Evolutionary conservation across 106 monocot species (phyloP).

Genomic region (Xerophyta viscosa): DNA sequence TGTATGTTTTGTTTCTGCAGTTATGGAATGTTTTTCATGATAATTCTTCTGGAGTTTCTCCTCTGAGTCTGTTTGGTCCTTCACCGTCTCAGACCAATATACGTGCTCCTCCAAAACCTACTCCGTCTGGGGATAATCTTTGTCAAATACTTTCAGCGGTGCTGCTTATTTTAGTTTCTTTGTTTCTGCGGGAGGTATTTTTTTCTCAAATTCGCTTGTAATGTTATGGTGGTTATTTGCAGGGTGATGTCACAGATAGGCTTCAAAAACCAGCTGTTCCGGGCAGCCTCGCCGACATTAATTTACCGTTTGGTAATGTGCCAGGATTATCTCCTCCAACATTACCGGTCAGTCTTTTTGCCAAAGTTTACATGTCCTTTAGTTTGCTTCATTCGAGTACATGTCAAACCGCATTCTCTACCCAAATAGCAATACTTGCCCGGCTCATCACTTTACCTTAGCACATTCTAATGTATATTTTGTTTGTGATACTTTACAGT

Average conservation of each 20-base stretch:
- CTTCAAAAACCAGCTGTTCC: conserved; percentile 5
- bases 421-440: too few relatives aligned
- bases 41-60: conserved; percentile 9
- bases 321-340: conserved; percentile 6
- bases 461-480: too few relatives aligned
- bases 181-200: background rate
- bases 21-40: conserved; percentile 48
- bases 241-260: conserved; percentile 23
- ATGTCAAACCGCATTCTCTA: too few relatives aligned
- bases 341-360: too few relatives aligned
- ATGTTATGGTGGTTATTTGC: conserved; percentile 4
- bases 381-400: too few relatives aligned
- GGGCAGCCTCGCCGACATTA: conserved; percentile 9
- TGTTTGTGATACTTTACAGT: too few relatives aligned
- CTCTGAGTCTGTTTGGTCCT: conserved; percentile 13
- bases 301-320: background rate
- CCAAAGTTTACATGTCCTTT: too few relatives aligned
- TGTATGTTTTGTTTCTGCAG: conserved; percentile 13
- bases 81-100: conserved; percentile 6
- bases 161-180: conserved; percentile 3
- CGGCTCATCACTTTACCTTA: too few relatives aligned
- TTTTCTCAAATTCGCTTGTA: conserved; percentile 5
- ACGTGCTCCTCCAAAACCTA: conserved; percentile 11
- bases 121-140: conserved; percentile 6
- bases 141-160: conserved; percentile 16